A percentile compares a stretch with the other conserved stretches of the same genome.
Conservation (phyloP, 163 green algal species). For the Scenedesmus sp. region DNA sequence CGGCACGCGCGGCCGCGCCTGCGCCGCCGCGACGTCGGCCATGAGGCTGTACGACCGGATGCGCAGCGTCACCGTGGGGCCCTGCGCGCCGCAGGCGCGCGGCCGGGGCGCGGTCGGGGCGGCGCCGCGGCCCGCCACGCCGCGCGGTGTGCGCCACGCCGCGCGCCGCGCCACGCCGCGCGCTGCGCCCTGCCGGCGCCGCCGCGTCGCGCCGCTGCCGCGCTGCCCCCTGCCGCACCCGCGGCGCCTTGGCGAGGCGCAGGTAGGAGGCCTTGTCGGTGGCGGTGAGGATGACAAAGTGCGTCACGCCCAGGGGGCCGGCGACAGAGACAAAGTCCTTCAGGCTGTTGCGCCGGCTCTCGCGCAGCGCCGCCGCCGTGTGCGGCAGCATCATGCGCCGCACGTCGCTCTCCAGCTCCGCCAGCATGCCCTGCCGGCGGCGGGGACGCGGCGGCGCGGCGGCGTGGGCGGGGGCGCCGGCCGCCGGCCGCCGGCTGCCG, state of each 20-base stretch:
- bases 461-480: background rate
- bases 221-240: slow-evolving; percentile 66
- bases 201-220: background rate
- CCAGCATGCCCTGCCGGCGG: slow-evolving; percentile 65
- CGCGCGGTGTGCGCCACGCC: too few species aligned
- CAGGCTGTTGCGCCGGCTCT: slow-evolving; percentile 55
- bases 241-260: slow-evolving; percentile 74
- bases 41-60: slow-evolving; percentile 88
- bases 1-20: slow-evolving; percentile 71
- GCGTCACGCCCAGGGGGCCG: slow-evolving; percentile 94
- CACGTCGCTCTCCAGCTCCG: slow-evolving; percentile 89
- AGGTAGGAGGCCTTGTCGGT: slow-evolving; percentile 88
- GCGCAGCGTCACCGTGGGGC: slow-evolving; percentile 92
- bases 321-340: slow-evolving; percentile 75
- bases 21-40: slow-evolving; percentile 78
- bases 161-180: too few species aligned
- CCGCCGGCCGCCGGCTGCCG: too few species aligned
- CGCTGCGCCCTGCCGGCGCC: too few species aligned
- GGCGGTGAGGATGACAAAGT: slow-evolving; percentile 96
- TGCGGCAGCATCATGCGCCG: slow-evolving; percentile 93
- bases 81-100: too few species aligned
- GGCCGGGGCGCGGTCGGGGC: too few species aligned
- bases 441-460: background rate
- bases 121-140: too few species aligned
- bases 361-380: slow-evolving; percentile 84